Base-by-base conservation (phyloP, 1,284 basidiomycete species). In the Malassezia psittaci region DNA sequence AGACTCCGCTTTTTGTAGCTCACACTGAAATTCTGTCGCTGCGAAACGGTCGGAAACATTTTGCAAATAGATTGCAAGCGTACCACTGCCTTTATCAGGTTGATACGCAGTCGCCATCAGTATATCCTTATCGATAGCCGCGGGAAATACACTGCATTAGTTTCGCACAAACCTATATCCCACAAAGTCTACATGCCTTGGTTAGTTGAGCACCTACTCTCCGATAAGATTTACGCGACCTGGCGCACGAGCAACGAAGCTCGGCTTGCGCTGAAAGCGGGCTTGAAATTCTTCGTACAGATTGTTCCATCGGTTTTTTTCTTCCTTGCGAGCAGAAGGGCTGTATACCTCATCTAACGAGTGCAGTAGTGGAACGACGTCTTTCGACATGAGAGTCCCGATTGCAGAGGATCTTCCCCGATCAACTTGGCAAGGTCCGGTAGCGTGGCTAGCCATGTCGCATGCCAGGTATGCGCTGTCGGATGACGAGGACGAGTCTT, bases 151-250 rank as follows among this genome's bases (percentile, higher is more conserved):
- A 29, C 60, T 45, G 15, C 43, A 12, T 45, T 16, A 45, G 43
- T 32, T n/a, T 13, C 24, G 29, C 43, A 21, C 41, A 4, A 32
- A 45, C 43, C 43, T 61, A 57, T 70, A 74, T 3, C 70, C 68
- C 11, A 68, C 64, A 50, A 68, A 68, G 49, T 74, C 72, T 45
- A 74, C 65, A 40, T 67, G 65, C 42, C 57, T 63, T 24, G 12
- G 21, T 29, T 35, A 45, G 42, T 8, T 13, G 24, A 33, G 21
- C 9, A 59, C 59, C 43, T 63, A 68, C 60, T 72, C 71, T 29
- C 72, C 72, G 40, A 74, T 74, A 16, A 74, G 53, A 51, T 74
- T 74, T 36, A 74, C 68, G 2, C 72, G 52, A 1, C 72, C 72
- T 0, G 72, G 72, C 1, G 72, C 72, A 10, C 72, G 65, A 2